Conservation (phyloP, 495 filamentous ascomycete species). For the Hypoxylon fragiforme region DNA sequence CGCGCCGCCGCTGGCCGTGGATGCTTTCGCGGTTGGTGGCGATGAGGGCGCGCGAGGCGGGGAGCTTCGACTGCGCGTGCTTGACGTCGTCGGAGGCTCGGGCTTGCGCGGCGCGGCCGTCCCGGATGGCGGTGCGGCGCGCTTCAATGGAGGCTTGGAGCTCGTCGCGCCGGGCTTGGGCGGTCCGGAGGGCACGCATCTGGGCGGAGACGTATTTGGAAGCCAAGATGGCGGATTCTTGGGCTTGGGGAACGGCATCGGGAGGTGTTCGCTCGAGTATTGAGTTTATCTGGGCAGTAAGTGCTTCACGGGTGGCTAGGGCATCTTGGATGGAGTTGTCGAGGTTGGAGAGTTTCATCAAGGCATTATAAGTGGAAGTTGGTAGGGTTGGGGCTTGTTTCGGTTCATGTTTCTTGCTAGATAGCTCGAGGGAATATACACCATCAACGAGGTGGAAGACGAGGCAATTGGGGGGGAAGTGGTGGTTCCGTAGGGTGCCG, state of each 20-base stretch:
- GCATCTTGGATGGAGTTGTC: slow-evolving; percentile 94
- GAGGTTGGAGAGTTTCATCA: slow-evolving; percentile 87
- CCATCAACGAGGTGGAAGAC: slow-evolving; percentile 89
- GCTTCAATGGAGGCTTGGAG: slow-evolving; percentile 66
- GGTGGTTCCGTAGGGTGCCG: slow-evolving; percentile 75
- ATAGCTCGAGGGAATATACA: slow-evolving; percentile 70
- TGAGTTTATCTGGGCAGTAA: slow-evolving; percentile 76
- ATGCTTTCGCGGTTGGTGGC: slow-evolving; percentile 62
- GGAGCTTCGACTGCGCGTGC: slow-evolving; percentile 62
- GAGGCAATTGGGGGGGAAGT: slow-evolving; percentile 82
- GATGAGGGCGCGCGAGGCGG: slow-evolving; percentile 56
- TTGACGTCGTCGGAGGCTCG: slow-evolving; percentile 58
- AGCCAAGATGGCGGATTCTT: slow-evolving; percentile 64
- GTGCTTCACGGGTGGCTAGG: slow-evolving; percentile 69
- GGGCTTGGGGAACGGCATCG: slow-evolving; percentile 61
- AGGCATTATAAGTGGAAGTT: slow-evolving; percentile 85
- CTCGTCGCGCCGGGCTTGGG: slow-evolving; percentile 61
- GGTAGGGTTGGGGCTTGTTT: slow-evolving; percentile 48
- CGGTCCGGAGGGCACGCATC: slow-evolving; percentile 63
- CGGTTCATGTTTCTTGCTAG: slow-evolving; percentile 47
- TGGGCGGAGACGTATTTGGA: slow-evolving; percentile 64
- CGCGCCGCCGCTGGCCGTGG: slow-evolving; percentile 79
- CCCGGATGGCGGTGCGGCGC: slow-evolving; percentile 66
- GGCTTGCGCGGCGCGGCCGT: slow-evolving; percentile 61
- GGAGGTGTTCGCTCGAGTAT: slow-evolving; percentile 59